Evolutionary conservation across 2,329 filamentous ascomycete species (phyloP), one percentile per base, ranked within the genome.

Genomic region (Parasarocladium wereldwijsianum): DNA sequence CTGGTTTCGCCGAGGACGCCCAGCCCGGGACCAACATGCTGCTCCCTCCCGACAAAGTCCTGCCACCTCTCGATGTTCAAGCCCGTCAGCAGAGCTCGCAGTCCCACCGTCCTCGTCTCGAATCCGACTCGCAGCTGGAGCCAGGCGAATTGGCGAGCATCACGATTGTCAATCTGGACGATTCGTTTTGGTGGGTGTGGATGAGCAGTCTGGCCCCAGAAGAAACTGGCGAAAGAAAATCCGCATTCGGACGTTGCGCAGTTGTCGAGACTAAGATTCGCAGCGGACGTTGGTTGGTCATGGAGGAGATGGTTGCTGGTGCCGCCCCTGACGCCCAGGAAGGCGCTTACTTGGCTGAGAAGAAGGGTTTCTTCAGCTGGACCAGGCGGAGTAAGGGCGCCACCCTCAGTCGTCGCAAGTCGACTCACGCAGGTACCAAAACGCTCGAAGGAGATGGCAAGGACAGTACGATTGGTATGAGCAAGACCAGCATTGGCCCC

Each of bases 121-220:
- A 85, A 39, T 66, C 65, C 10, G 73, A 81, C 32, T 55, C 56
- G 15, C 62, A 71, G 23, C 62, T 94, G 1, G 85, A 94, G 39
- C 90, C 87, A 1, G 90, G 85, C 30, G 90, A 98, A 62, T 66
- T 98, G 34, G 90, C 90, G 17, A 96, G 85, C 48, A 93, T 98
- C 46, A 80, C 71, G 15, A 69, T 69, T 21, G 70, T 96, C 34
- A 77, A 90, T 38, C 64, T 98, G 5, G 90, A 98, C 43, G 87
- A 96, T 50, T 79, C 85, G 2, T 98, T 98, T 52, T 98, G 90
- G 90, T 96, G 90, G 87, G 90, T 96, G 4, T 98, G 90, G 90
- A 96, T 98, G 66, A 92, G 75, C 42, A 96, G 87, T 62, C 60
- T 98, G 44, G 85, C 87, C 2, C 80, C 76, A 1, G 90, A 98